phyloP scores from a whole-genome alignment of 768 basidiomycete species.

The Mycena vulgaris region DNA sequence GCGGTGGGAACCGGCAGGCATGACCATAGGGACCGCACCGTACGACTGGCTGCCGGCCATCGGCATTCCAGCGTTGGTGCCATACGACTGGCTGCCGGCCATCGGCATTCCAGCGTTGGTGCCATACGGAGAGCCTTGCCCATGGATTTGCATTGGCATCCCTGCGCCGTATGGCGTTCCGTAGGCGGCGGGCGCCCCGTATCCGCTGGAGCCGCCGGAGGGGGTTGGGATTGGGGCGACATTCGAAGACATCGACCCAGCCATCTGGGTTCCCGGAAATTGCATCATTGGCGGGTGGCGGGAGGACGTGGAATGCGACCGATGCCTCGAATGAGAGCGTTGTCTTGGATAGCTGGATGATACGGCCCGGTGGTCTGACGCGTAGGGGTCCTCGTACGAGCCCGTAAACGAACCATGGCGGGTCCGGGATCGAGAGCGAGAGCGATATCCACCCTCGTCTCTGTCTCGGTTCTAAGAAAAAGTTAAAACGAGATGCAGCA shows the following conservation, averaged over 20 bases:
- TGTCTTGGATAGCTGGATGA: slow-evolving; percentile 24
- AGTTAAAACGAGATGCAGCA: slow-evolving; percentile 7
- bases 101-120: slow-evolving; percentile 31
- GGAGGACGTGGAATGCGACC: slow-evolving; percentile 51
- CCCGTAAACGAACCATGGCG: slow-evolving; percentile 39
- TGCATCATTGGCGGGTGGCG: slow-evolving; percentile 41
- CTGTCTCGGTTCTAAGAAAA: slow-evolving; percentile 51
- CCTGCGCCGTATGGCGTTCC: slow-evolving; percentile 20
- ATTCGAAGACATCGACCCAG: slow-evolving; percentile 32
- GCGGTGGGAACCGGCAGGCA: slow-evolving; percentile 42
- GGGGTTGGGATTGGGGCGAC: slow-evolving; percentile 25
- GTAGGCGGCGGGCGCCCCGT: slow-evolving; percentile 15
- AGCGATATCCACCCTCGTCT: slow-evolving; percentile 51
- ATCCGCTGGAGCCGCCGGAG: slow-evolving; percentile 17
- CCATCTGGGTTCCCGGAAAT: slow-evolving; percentile 40
- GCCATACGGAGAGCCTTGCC: slow-evolving; percentile 38
- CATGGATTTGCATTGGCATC: slow-evolving; percentile 34
- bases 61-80: slow-evolving; percentile 30
- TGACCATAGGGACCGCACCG: slow-evolving; percentile 36
- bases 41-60: slow-evolving; percentile 32
- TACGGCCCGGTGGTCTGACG: slow-evolving; percentile 48
- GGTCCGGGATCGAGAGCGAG: slow-evolving; percentile 51
- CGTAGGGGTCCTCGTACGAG: slow-evolving; percentile 49
- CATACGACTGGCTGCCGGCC: slow-evolving; percentile 23
- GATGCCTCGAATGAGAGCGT: slow-evolving; percentile 47